Base-by-base conservation (phyloP, 495 filamentous ascomycete species). In the Echria macrotheca region DNA sequence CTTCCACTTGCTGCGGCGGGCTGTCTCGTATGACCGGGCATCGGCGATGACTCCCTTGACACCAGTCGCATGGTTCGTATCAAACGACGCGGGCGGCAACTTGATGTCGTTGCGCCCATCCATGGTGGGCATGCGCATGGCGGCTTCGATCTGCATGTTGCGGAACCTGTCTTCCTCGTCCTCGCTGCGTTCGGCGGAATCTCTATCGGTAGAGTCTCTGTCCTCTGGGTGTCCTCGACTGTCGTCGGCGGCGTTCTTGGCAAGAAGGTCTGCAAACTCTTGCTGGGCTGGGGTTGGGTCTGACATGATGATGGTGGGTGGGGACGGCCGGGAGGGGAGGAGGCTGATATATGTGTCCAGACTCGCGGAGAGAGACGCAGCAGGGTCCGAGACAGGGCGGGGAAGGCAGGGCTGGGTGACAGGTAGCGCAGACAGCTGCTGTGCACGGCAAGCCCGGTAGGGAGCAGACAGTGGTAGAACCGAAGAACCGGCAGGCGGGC, bases 11-110 rank as follows among this genome's bases (percentile, higher is more conserved):
- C 70, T 74, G 55, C 83, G 85, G 43, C 81, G 81, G 9, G 91
- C 89, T 44, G 83, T 80, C 67, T 96, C 90, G 61, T 91, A 97
- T 44, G 87, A 83, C 53, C 87, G 80, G 19, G 93, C 93, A 61
- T 98, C 93, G 55, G 94, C 90, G 52, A 98, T 96, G 65, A 98
- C 93, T 55, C 93, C 93, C 71, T 97, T 97, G 47, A 96, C 94
- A 21, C 93, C 93, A n/a, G 94, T 94, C 18, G 69, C 70, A 39
- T 68, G 63, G 58, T 93, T 87, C 53, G 80, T 79, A 57, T 93
- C 82, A 69, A 84, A 91, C 44, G 78, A 78, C 12, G 71, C 68
- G 21, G 74, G 73, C 21, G 76, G 79, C 50, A 80, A 67, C 50
- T 75, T 83, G 60, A 84, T 72, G 38, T 63, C 63, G 40, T 73